phyloP scores from a whole-genome alignment of 1,284 basidiomycete genomes.

The Peniophora sp. region DNA sequence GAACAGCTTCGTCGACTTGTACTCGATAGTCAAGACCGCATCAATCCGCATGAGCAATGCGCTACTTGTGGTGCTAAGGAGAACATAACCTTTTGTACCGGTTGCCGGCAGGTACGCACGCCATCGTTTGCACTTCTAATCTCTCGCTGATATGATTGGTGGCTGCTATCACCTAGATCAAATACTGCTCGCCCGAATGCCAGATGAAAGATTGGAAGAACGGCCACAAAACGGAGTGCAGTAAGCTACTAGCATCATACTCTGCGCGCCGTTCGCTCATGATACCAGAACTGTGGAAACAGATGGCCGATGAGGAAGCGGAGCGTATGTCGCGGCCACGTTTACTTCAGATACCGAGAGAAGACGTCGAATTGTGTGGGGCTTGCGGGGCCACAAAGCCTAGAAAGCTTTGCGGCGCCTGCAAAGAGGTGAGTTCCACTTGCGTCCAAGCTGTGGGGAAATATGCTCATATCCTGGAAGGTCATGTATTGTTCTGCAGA shows the following conservation, averaged over 20 bases:
- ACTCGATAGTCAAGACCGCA: too few species aligned
- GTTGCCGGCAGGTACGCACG: background rate
- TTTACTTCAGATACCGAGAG: background rate
- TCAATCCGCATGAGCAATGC: background rate
- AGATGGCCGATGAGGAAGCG: background rate
- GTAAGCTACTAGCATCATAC: background rate
- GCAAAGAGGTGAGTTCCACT: slow-evolving; percentile 12
- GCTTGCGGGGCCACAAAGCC: slow-evolving; percentile 9
- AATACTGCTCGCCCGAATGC: slow-evolving; percentile 3
- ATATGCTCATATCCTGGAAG: background rate
- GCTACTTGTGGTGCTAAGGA: background rate
- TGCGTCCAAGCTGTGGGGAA: background rate
- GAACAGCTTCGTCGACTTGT: too few species aligned
- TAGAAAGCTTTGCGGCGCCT: slow-evolving; percentile 12
- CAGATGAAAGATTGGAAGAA: slow-evolving; percentile 4
- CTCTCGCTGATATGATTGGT: background rate
- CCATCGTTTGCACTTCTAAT: background rate
- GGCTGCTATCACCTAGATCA: background rate
- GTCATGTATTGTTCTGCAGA: slow-evolving; percentile 6
- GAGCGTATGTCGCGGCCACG: background rate
- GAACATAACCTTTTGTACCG: background rate
- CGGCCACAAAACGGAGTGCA: background rate
- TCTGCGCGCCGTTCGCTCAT: background rate
- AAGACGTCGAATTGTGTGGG: background rate
- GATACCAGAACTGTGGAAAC: background rate